Evolutionary conservation across 1,284 basidiomycete species (phyloP), one percentile per base, ranked within the genome.

Genomic region (Paramarasmius palmivorus): DNA sequence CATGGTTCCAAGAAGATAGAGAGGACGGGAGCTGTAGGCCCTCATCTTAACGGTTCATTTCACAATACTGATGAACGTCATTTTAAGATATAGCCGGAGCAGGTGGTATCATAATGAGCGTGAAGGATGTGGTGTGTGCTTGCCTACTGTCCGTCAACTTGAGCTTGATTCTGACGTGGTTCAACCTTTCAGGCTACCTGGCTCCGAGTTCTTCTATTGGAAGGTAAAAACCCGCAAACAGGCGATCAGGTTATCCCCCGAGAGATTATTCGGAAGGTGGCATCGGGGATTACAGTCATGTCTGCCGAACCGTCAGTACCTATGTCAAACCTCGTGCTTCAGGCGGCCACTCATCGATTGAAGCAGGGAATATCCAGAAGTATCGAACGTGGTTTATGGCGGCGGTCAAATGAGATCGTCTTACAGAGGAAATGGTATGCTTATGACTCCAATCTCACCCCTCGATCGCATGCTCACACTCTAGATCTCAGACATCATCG

Each of bases 151-250:
- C n/a, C 45, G 14, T 44, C 12, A n/a, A 15, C 32, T 22, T n/a
- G 15, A 22, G 34, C 10, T n/a, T 12, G 20, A 20, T 15, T 7
- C n/a, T 44, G 19, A 44, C 3, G 23, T 44, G 25, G 41, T 10
- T 14, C 7, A 22, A 22, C 29, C 12, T 23, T 40, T 37, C 29
- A 60, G 57, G 60, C 58, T 17, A 58, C 45, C n/a, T 64, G 62
- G 62, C 51, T 64, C 9, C 59, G 60, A 49, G 47, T 54, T 3
- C 54, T 64, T 4, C 55, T 64, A 8, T 44, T 59, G 4, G 51
- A 54, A 4, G 62, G 62, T 9, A 50, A 45, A 19, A 56, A 60
- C 39, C 59, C 62, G 10, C 25, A 41, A 2, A 62, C 49, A 8
- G 54, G 57, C 20, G 50, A 54, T 15, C 22, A 47, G 14, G 55